Percentiles rank a stretch among this genome's conserved stretches.
phyloP scores from a whole-genome alignment of 768 basidiomycete species.

The Calocybe indica region DNA sequence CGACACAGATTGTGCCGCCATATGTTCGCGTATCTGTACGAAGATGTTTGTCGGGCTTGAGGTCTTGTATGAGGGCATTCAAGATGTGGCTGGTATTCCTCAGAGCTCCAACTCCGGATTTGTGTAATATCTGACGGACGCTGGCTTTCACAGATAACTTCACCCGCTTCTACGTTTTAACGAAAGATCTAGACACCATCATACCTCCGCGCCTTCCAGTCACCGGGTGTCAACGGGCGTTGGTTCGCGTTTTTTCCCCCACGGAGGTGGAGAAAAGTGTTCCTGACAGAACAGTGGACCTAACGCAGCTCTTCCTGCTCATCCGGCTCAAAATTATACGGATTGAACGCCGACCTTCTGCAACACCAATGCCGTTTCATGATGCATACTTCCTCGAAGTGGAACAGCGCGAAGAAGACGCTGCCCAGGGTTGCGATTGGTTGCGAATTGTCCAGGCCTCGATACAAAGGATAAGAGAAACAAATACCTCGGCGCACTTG shows the following conservation, averaged over 20 bases:
- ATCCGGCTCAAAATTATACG: not conserved
- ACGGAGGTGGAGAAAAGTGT: too few relatives aligned
- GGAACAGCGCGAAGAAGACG: not conserved
- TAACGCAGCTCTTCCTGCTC: too few relatives aligned
- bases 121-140: not conserved
- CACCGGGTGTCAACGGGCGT: not conserved
- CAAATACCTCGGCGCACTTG: too few relatives aligned
- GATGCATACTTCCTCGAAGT: not conserved
- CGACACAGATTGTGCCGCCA: conserved; percentile 54
- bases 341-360: not conserved
- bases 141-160: conserved; percentile 42
- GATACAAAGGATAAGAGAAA: too few relatives aligned
- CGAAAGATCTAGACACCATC: not conserved
- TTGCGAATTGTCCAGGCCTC: too few relatives aligned
- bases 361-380: not conserved
- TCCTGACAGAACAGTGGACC: not conserved
- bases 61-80: conserved; percentile 56
- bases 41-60: conserved; percentile 57
- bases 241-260: not conserved
- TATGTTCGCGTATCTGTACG: conserved; percentile 64
- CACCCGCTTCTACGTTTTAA: conserved; percentile 44
- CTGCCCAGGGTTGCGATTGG: not conserved
- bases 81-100: conserved; percentile 44
- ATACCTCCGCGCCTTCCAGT: not conserved
- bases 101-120: conserved; percentile 5